Conservation (phyloP, 2,329 filamentous ascomycete species). For the Calonectria pseudoreteaudii region DNA sequence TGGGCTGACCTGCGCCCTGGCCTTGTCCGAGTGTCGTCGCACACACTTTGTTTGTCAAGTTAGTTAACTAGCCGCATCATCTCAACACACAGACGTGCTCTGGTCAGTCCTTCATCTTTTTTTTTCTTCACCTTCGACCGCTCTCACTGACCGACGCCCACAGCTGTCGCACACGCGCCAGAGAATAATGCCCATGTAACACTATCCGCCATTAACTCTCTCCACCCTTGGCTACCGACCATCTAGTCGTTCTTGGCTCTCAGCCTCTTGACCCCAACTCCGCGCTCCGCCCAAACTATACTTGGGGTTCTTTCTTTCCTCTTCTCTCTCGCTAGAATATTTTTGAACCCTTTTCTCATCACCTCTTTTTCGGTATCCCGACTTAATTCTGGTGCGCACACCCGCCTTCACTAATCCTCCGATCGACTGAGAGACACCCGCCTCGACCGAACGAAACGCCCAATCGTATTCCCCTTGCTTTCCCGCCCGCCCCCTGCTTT, state of each 20-base stretch:
- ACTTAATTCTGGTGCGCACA: not conserved
- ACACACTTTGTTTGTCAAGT: conserved; percentile 20
- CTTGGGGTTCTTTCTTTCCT: not conserved
- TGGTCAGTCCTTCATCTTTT: conserved; percentile 17
- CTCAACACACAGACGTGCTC: conserved; percentile 8
- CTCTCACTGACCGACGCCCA: not conserved
- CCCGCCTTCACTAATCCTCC: conserved; percentile 6
- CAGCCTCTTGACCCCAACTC: conserved; percentile 23
- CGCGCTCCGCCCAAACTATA: not conserved
- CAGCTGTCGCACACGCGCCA: not conserved
- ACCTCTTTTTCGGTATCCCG: not conserved
- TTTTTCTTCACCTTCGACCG: conserved; percentile 16
- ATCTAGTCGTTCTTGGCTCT: conserved; percentile 18
- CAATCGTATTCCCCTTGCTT: conserved; percentile 6
- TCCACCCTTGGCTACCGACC: conserved; percentile 17
- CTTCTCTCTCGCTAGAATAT: not conserved
- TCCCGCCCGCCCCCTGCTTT: conserved; percentile 7
- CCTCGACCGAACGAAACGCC: conserved; percentile 10
- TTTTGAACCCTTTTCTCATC: not conserved
- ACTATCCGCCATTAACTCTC: conserved; percentile 16
- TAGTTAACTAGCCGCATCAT: conserved; percentile 30
- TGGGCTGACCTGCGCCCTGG: conserved; percentile 37
- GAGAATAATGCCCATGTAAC: conserved; percentile 1
- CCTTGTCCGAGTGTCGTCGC: conserved; percentile 30
- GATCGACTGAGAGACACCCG: conserved; percentile 21